These are phyloP conservation scores for Drechslerella dactyloides DNA, from an alignment of 2,329 filamentous ascomycete genomes.

Conservation along the genomic window DNA sequence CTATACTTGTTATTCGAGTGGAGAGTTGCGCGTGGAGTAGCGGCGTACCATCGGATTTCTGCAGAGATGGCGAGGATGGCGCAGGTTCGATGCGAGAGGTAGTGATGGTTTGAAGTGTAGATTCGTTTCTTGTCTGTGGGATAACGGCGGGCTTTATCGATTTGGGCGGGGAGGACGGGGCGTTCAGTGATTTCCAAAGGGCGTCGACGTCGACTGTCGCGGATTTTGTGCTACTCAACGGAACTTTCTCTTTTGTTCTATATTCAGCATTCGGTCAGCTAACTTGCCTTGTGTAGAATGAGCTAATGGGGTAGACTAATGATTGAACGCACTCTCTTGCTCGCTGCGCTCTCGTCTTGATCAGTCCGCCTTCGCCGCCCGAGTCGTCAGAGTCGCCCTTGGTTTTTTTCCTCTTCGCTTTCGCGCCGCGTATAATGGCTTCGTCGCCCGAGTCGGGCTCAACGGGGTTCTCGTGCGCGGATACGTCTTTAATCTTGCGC, in stretches of 20 bases:
- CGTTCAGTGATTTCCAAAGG: constrained; percentile 66
- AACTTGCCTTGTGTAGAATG: neutral
- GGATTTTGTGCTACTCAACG: constrained; percentile 64
- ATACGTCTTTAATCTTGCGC: constrained; percentile 53
- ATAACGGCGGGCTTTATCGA: constrained; percentile 17
- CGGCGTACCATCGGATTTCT: constrained; percentile 47
- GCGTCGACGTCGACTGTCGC: constrained; percentile 75
- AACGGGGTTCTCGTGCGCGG: constrained; percentile 55
- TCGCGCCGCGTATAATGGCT: constrained; percentile 52
- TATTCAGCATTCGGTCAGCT: constrained; percentile 30
- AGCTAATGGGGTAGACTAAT: no score
- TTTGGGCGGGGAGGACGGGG: constrained; percentile 57
- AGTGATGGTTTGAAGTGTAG: constrained; percentile 52
- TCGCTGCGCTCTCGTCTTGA: constrained; percentile 76
- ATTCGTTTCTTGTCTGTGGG: constrained; percentile 9
- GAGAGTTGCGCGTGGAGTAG: constrained; percentile 35
- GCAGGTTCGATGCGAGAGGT: constrained; percentile 34
- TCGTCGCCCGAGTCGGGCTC: constrained; percentile 51
- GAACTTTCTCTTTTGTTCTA: constrained; percentile 67
- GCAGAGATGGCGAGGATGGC: constrained; percentile 5
- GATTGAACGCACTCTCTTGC: constrained; percentile 65
- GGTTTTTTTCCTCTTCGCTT: constrained; percentile 54
- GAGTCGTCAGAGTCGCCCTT: constrained; percentile 53
- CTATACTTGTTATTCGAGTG: constrained; percentile 49
- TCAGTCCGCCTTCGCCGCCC: constrained; percentile 66